Base-by-base conservation (phyloP, 1,284 basidiomycete genomes). In the Pascua guehoae region DNA sequence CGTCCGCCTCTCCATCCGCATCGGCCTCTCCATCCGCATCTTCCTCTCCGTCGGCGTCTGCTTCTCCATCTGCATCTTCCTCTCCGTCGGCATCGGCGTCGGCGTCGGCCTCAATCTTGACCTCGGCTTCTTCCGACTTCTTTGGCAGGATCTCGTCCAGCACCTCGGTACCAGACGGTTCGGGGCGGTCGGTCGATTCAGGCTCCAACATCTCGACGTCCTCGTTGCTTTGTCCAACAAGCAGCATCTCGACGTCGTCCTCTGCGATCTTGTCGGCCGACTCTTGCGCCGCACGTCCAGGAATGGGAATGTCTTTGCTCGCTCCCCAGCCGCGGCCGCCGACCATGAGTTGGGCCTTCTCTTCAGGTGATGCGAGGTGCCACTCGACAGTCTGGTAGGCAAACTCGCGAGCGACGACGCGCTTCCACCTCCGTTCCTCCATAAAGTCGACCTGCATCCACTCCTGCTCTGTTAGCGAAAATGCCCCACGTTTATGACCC, bases 361-460 rank as follows among this genome's bases (percentile, higher is more conserved):
- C 87, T 61, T 86, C 85, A 8, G 81, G 81, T 8, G 81, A 79
- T 5, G 89, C 87, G 51, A 84, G 82, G 72, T 96, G 91, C 91
- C 92, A 98, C 63, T 90, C 88, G 12, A 88, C 82, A 12, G 91
- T 87, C 48, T 90, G 85, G 52, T 85, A 85, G 0, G 90, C 90
- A n/a, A 98, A 75, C 58, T 88, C 87, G 70, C 87, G 88, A 0
- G 95, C 94, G 16, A 92, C 73, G 0, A 88, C 86, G 40, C 89
- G 79, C 74, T 98, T 98, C 94, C 94, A 98, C 58, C 85, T 84
- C 51, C 90, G 81, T 72, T 99, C 96, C 75, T 98, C 93, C 9
- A 88, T 85, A 67, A 93, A 98, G 70, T 99, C 96, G 14, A 85
- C 85, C 48, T 93, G 88, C 82, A 99, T 87, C 96, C 95, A 98